phyloP scores from a whole-genome alignment of 2,329 filamentous ascomycete genomes.

The Fusarium incarnatum region DNA sequence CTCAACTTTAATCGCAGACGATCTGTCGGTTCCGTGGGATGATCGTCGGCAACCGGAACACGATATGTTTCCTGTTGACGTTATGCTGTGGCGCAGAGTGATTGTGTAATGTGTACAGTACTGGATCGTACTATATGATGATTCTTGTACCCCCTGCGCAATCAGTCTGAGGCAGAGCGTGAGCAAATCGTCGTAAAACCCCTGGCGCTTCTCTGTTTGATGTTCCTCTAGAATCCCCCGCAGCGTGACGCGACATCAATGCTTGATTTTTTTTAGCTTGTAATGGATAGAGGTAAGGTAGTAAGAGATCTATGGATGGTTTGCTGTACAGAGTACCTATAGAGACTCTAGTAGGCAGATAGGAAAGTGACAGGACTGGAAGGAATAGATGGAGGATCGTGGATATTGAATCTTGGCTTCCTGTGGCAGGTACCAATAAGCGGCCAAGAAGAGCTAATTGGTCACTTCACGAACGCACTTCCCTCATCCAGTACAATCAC shows the following conservation, averaged over 20 bases:
- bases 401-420: neutral
- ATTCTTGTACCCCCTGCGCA: slow-evolving; percentile 22
- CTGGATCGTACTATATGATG: neutral
- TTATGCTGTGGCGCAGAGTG: slow-evolving; percentile 15
- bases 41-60: slow-evolving; percentile 35
- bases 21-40: slow-evolving; percentile 15
- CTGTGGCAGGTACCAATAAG: neutral
- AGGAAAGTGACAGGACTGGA: slow-evolving; percentile 2
- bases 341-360: neutral
- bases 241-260: slow-evolving; percentile 1
- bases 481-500: neutral
- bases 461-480: neutral
- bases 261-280: slow-evolving; percentile 14
- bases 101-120: slow-evolving; percentile 22
- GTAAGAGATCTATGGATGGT: neutral
- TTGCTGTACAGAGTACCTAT: neutral
- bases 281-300: slow-evolving; percentile 5
- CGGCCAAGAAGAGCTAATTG: neutral
- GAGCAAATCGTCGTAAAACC: slow-evolving; percentile 11
- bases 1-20: slow-evolving; percentile 20
- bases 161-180: slow-evolving; percentile 31
- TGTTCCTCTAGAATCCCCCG: neutral
- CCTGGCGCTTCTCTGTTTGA: slow-evolving; percentile 9
- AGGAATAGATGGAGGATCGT: slow-evolving; percentile 15
- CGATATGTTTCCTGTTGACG: slow-evolving; percentile 34